Conservation (phyloP, 768 basidiomycete species). For the Albatrellus ellisii region DNA sequence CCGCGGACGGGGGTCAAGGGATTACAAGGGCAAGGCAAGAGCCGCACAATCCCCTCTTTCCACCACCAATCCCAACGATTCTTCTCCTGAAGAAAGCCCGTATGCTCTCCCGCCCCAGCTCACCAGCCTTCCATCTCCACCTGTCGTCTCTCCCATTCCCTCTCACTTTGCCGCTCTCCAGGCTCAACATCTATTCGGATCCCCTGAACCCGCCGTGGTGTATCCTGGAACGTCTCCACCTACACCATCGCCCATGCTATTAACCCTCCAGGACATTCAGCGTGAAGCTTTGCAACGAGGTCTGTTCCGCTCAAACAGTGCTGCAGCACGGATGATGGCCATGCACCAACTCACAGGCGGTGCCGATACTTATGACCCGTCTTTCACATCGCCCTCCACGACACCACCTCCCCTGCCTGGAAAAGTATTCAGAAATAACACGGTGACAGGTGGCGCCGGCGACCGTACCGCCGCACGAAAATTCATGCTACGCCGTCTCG, state of each 20-base stretch:
- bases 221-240: constrained; percentile 57
- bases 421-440: constrained; percentile 51
- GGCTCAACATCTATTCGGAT: constrained; percentile 13
- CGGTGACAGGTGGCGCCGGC: constrained; percentile 72
- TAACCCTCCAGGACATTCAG: constrained; percentile 68
- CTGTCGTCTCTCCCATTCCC: constrained; percentile 41
- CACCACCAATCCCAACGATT: constrained; percentile 41
- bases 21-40: constrained; percentile 38
- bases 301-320: constrained; percentile 84
- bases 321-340: constrained; percentile 63
- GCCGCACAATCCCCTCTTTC: constrained; percentile 29
- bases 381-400: constrained; percentile 32
- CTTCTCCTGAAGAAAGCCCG: constrained; percentile 41
- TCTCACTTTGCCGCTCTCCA: constrained; percentile 29
- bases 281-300: constrained; percentile 29
- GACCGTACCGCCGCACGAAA: constrained; percentile 64
- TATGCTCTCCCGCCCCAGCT: constrained; percentile 19
- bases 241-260: constrained; percentile 54
- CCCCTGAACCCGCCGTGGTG: constrained; percentile 41
- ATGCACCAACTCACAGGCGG: constrained; percentile 81
- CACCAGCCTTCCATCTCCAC: constrained; percentile 14
- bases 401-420: constrained; percentile 35
- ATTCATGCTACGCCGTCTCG: constrained; percentile 49
- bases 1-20: constrained; percentile 48
- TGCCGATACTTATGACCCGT: constrained; percentile 45